Evolutionary conservation across 176 grass and related monocot genomes (phyloP).

Genomic region (Miscanthus lutarioriparius): DNA sequence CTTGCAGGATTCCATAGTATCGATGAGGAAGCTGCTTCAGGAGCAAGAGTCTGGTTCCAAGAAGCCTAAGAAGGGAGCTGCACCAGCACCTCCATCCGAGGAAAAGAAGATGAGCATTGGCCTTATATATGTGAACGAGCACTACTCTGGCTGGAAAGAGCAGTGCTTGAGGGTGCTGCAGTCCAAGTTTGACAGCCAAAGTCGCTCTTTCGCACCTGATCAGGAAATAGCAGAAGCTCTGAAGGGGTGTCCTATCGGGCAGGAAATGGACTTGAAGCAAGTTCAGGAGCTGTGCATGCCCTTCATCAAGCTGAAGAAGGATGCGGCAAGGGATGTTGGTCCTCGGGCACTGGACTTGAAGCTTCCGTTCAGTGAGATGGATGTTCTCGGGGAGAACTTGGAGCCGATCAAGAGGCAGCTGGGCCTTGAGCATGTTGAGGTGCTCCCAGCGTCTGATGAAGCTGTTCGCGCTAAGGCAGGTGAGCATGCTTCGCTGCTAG

Average conservation of each 20-base stretch:
- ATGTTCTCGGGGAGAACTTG: conserved; percentile 50
- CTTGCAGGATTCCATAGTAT: not conserved
- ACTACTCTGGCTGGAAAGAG: conserved; percentile 64
- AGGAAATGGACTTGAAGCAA: conserved; percentile 50
- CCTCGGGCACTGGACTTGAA: conserved; percentile 52
- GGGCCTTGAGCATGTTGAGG: conserved; percentile 46
- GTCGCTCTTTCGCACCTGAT: conserved; percentile 45
- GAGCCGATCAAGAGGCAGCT: conserved; percentile 61
- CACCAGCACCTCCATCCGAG: not conserved
- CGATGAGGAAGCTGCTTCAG: conserved; percentile 53
- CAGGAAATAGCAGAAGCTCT: conserved; percentile 56
- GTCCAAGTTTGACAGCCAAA: conserved; percentile 37
- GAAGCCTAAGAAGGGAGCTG: conserved; percentile 52
- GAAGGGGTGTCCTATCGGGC: conserved; percentile 36
- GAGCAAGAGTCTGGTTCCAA: conserved; percentile 53
- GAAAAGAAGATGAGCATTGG: conserved; percentile 47
- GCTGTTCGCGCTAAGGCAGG: conserved; percentile 37
- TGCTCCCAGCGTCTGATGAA: conserved; percentile 27
- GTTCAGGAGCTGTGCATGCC: conserved; percentile 71
- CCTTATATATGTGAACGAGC: conserved; percentile 55
- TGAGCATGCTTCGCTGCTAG: conserved; percentile 24
- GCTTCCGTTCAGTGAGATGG: conserved; percentile 62
- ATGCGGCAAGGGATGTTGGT: conserved; percentile 41
- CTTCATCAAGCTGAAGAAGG: conserved; percentile 66
- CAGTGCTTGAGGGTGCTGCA: conserved; percentile 59